These are phyloP conservation scores for Jatropha multifida DNA, from an alignment of 441 rosid genomes.

Conservation along the genomic window DNA sequence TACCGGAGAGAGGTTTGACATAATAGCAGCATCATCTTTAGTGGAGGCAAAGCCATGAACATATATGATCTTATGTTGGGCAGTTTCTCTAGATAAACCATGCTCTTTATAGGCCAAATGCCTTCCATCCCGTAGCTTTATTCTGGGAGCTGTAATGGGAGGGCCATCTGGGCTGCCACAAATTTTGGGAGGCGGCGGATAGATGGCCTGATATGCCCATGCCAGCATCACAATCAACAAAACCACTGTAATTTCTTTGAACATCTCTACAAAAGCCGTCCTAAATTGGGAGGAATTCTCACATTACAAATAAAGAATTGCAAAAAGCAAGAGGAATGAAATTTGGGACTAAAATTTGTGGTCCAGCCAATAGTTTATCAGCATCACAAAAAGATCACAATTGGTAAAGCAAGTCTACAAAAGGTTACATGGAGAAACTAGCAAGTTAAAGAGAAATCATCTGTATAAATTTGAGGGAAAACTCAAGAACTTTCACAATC, in stretches of 20 bases:
- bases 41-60: slow-evolving; percentile 57
- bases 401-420: not conserved
- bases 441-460: not conserved
- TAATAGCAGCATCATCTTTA: slow-evolving; percentile 34
- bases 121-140: slow-evolving; percentile 80
- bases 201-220: slow-evolving; percentile 54
- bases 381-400: not conserved
- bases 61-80: slow-evolving; percentile 50
- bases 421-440: not conserved
- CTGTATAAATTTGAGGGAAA: not conserved
- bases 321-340: not conserved
- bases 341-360: not conserved
- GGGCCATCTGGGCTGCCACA: slow-evolving; percentile 52
- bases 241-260: slow-evolving; percentile 30
- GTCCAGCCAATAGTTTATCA: not conserved
- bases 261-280: slow-evolving; percentile 27
- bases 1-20: slow-evolving; percentile 39
- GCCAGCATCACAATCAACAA: slow-evolving; percentile 46
- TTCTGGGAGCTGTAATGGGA: slow-evolving; percentile 54
- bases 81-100: slow-evolving; percentile 48
- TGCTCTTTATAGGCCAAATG: slow-evolving; percentile 63
- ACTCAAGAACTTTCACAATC: not conserved
- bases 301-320: not conserved
- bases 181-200: slow-evolving; percentile 50
- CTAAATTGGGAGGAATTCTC: not conserved